Conservation (phyloP, 78 protist genomes). For the Bodo saltans region DNA sequence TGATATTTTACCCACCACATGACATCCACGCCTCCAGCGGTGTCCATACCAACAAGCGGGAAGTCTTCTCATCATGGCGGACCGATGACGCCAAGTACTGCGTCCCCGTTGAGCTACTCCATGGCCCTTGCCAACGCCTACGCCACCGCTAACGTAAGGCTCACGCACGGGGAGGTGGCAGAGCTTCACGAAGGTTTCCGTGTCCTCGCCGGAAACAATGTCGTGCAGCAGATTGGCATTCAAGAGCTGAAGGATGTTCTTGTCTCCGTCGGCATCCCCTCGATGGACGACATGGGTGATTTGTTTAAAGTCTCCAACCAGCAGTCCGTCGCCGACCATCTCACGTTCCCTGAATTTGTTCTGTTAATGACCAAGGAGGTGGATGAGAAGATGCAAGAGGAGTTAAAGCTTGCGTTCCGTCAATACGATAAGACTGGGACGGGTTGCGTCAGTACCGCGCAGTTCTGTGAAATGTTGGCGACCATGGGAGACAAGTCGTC, state of each 20-base stretch:
- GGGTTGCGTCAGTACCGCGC: not conserved
- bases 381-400: not conserved
- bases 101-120: no score
- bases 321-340: not conserved
- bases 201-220: not conserved
- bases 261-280: not conserved
- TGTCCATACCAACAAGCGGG: no score
- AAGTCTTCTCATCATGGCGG: no score
- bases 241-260: not conserved
- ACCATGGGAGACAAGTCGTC: not conserved
- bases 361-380: not conserved
- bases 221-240: not conserved
- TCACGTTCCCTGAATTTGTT: not conserved
- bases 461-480: not conserved
- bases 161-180: not conserved
- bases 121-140: no score
- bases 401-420: not conserved
- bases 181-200: not conserved
- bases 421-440: not conserved
- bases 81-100: no score
- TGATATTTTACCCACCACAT: no score
- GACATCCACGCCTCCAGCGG: no score
- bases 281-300: not conserved
- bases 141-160: no score
- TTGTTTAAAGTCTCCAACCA: not conserved